phyloP scores from a whole-genome alignment of 179 eudicot genomes.

The Silene vulgaris region DNA sequence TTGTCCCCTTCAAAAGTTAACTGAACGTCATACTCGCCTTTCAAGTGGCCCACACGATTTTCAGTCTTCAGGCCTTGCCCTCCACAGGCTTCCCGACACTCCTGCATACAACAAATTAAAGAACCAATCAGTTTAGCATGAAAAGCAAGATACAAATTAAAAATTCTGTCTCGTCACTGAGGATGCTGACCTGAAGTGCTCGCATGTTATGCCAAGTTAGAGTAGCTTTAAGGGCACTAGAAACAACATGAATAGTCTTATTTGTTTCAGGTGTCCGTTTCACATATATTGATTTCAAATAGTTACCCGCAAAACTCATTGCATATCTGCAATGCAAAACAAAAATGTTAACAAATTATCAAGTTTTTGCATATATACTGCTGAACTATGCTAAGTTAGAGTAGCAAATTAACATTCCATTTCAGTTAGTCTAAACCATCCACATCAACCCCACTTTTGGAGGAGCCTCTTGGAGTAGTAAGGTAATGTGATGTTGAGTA shows the following conservation, averaged over 20 bases:
- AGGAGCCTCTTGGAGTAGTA: too few relatives aligned
- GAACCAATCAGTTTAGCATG: conserved; percentile 3
- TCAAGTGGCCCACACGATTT: conserved; percentile 80
- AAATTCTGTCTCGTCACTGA: neutral
- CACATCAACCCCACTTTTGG: too few relatives aligned
- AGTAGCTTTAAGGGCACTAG: conserved; percentile 86
- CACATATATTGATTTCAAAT: conserved; percentile 65
- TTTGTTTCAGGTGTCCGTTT: conserved; percentile 75
- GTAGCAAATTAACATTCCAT: too few relatives aligned
- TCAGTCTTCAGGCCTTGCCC: conserved; percentile 98
- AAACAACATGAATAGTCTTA: conserved; percentile 71
- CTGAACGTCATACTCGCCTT: conserved; percentile 91
- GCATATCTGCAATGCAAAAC: conserved; percentile 59
- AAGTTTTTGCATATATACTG: neutral
- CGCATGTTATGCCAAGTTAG: conserved; percentile 92
- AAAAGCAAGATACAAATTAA: conserved; percentile 8
- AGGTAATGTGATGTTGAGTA: too few relatives aligned
- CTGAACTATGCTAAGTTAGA: too few relatives aligned
- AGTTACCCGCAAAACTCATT: conserved; percentile 82
- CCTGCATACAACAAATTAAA: conserved; percentile 39
- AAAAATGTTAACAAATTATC: neutral
- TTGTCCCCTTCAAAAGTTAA: conserved; percentile 71
- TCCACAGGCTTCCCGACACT: conserved; percentile 96
- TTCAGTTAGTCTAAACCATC: too few relatives aligned
- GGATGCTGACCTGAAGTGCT: conserved; percentile 73